Base-by-base conservation (phyloP, 164 flowering plant genomes). In the Nymphaea thermarum region DNA sequence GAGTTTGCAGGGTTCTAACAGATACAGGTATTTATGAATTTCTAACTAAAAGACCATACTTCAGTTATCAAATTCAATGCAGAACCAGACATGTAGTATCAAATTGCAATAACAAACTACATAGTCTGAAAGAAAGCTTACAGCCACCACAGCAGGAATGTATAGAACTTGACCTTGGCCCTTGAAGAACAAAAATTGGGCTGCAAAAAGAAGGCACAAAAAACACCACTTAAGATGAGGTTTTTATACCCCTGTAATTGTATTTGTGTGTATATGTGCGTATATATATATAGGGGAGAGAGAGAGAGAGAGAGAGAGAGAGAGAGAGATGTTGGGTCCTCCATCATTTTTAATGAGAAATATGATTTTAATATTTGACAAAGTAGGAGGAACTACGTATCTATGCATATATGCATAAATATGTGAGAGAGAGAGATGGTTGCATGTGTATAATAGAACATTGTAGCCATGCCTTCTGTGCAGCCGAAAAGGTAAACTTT, bases 111-210 rank as follows among this genome's bases (percentile, higher is more conserved):
- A 47, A 47, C 12, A 12, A 47, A 6, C 5, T 47, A 47, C 12
- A 6, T 47, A 47, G 12, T 47, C 12, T 47, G 12, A 12, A 65
- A 18, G 66, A 4, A 18, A 65, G 80, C 97, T 87, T 87, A 95
- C 99, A 61, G 91, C 99, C 59, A 92, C 96, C 70, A 95, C 90
- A n/a, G 77, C 93, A 71, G 99, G 98, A n/a, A 95, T 80, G 65
- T 70, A 70, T 41, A 80, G 73, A 55, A 95, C 64, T 78, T 80
- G 84, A 60, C 70, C 70, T 75, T 83, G 81, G 45, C 80, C 91
- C 60, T 85, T 80, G 66, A 75, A 73, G 60, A 79, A 68, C 59
- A 95, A 85, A 80, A 87, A 67, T 78, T 95, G 99, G 70, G 99
- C 99, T 95, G 93, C 82, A 83, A 47, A 43, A 65, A 25, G 36